Conservation (phyloP, 2,329 filamentous ascomycete species). For the Trichophyton equinum region DNA sequence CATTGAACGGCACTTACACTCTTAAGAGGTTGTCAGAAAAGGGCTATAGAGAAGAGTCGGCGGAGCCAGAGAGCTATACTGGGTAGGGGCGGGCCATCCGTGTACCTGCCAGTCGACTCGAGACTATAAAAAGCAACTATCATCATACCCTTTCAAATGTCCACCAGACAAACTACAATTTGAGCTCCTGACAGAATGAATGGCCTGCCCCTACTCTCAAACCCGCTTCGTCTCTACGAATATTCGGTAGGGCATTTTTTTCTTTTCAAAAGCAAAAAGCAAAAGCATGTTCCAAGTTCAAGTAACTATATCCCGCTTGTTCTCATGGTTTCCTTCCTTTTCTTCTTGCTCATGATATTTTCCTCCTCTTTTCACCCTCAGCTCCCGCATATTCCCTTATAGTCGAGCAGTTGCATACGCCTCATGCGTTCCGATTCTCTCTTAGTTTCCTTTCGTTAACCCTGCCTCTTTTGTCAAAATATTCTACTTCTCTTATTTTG, state of each 20-base stretch:
- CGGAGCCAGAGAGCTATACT: not conserved
- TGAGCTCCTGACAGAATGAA: not conserved
- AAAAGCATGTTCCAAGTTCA: not conserved
- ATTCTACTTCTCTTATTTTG: not conserved
- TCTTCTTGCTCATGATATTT: not conserved
- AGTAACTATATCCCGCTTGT: not conserved
- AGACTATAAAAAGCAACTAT: not conserved
- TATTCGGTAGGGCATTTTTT: not conserved
- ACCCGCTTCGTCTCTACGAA: not conserved
- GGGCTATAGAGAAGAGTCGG: not conserved
- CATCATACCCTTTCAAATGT: not conserved
- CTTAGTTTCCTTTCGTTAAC: not conserved
- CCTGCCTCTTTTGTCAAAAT: not conserved
- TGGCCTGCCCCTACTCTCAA: not conserved
- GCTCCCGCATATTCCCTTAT: not conserved
- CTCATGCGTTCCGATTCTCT: not conserved
- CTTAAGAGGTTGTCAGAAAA: not conserved
- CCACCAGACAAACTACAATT: not conserved
- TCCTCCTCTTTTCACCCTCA: not conserved
- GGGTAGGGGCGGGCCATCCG: not conserved
- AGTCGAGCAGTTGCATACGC: not conserved
- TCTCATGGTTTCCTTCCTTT: not conserved
- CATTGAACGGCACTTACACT: not conserved
- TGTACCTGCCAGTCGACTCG: not conserved
- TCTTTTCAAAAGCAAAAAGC: not conserved